These are phyloP conservation scores for Chlorella sp. DNA, from an alignment of 139 green algal species.

Conservation along the genomic window DNA sequence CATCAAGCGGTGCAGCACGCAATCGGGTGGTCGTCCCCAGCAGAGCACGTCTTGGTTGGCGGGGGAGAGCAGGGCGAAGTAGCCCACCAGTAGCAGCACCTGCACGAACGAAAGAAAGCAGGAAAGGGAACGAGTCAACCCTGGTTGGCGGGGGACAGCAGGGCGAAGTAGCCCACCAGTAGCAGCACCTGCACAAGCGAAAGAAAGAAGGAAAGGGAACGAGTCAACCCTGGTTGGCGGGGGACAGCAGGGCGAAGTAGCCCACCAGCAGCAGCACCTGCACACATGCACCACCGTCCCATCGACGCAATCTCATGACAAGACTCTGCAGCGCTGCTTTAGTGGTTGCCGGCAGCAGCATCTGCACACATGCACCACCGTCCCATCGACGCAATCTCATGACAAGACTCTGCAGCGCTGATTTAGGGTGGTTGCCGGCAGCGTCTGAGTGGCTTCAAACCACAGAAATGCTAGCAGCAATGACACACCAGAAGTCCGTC, in stretches of 20 bases:
- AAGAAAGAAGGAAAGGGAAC: too few relatives aligned
- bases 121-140: too few relatives aligned
- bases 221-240: constrained; percentile 35
- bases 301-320: too few relatives aligned
- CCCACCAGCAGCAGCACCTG: constrained; percentile 45
- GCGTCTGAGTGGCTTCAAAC: too few relatives aligned
- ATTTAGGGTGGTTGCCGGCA: too few relatives aligned
- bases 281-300: background rate
- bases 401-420: too few relatives aligned
- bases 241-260: constrained; percentile 31
- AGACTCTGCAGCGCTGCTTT: too few relatives aligned
- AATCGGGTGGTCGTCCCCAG: constrained; percentile 44
- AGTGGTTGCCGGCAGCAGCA: constrained; percentile 50
- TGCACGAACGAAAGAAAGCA: too few relatives aligned
- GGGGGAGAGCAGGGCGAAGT: constrained; percentile 32
- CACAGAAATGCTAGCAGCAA: too few relatives aligned
- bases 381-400: too few relatives aligned
- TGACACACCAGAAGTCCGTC: too few relatives aligned
- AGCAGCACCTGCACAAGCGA: constrained; percentile 46
- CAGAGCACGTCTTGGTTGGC: constrained; percentile 43
- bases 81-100: constrained; percentile 46
- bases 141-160: constrained; percentile 33
- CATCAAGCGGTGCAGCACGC: constrained; percentile 49
- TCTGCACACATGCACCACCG: background rate
- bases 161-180: constrained; percentile 40